phyloP scores from a whole-genome alignment of 106 monocot species.

The Platanthera zijinensis region DNA sequence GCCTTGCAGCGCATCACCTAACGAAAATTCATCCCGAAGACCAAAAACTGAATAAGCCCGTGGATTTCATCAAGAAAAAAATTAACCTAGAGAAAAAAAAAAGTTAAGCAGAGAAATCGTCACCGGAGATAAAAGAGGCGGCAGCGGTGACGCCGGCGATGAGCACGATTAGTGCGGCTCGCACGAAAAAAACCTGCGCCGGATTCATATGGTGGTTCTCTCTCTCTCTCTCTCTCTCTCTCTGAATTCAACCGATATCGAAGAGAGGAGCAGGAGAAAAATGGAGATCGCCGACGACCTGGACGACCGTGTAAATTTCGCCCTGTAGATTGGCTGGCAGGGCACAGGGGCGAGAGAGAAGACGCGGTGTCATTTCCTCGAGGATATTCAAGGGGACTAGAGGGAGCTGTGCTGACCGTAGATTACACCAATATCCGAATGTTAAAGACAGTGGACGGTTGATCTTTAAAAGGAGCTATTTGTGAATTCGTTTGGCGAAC shows the following conservation, averaged over 20 bases:
- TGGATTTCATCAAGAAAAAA: neutral
- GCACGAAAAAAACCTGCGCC: neutral
- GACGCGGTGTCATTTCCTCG: too few relatives aligned
- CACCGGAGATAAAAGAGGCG: constrained; percentile 1
- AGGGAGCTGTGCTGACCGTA: too few relatives aligned
- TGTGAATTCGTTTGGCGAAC: too few relatives aligned
- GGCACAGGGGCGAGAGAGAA: too few relatives aligned
- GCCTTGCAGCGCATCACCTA: neutral
- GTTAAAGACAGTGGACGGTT: too few relatives aligned
- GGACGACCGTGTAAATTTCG: too few relatives aligned
- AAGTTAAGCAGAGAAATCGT: neutral
- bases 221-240: neutral
- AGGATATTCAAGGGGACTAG: too few relatives aligned
- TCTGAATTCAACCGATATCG: neutral
- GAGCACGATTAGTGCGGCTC: neutral
- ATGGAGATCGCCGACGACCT: too few relatives aligned
- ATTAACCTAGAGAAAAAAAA: neutral
- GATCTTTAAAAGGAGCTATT: too few relatives aligned
- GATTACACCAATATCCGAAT: too few relatives aligned
- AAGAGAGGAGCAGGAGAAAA: neutral
- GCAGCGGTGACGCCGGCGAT: neutral
- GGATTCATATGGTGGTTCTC: neutral
- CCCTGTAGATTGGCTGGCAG: too few relatives aligned
- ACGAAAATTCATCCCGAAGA: neutral
- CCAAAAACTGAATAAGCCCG: neutral